Evolutionary conservation across 345 rosid species (phyloP), one percentile per base, ranked within the genome.

Genomic region (Syzygium aromaticum): DNA sequence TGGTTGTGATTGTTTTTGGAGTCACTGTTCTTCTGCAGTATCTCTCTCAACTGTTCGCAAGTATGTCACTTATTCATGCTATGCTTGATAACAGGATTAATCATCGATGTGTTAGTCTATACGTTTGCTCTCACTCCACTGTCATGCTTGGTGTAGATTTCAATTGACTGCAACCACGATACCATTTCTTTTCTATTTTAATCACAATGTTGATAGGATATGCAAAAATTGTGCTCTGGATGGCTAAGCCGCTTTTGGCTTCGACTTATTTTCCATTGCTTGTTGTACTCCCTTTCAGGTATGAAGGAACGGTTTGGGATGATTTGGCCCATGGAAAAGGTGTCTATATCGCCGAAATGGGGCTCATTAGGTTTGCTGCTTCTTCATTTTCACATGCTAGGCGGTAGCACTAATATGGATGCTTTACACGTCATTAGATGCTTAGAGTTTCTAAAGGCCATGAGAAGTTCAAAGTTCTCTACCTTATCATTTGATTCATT

Each of bases 221-320:
- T 73, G 82, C 4, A 1, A 73, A 38, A 73, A 9, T 73, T 33
- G 49, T 33, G 82, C 21, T 38, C 82, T 73, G 49, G 82, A 38
- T 73, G 82, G 82, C 46, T 30, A 64, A 30, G 77, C 77, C 33
- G 2, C 43, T 64, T 61, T 1, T 64, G 11, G 22, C 80, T 73
- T 73, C 21, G 49, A 73, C 82, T 38, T 27, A 38, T 19, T 73
- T 49, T 73, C 82, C 49, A 10, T 21, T 38, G 82, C 25, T 15
- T 73, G 49, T 73, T 73, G 82, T 73, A 61, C 73, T 61, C 25
- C 86, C 86, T 88, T 87, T 28, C 87, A 97, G 99, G 92, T 96
- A 97, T 84, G 98, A 97, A 95, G 99, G 99, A 59, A 95, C 98
- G 25, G 93, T 97, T 46, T 97, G 98, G 98, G 98, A 97, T 95